A percentile compares a stretch with the other conserved stretches of the same genome.
phyloP scores from a whole-genome alignment of 148 eudicot genomes.

The Camellia sinensis region DNA sequence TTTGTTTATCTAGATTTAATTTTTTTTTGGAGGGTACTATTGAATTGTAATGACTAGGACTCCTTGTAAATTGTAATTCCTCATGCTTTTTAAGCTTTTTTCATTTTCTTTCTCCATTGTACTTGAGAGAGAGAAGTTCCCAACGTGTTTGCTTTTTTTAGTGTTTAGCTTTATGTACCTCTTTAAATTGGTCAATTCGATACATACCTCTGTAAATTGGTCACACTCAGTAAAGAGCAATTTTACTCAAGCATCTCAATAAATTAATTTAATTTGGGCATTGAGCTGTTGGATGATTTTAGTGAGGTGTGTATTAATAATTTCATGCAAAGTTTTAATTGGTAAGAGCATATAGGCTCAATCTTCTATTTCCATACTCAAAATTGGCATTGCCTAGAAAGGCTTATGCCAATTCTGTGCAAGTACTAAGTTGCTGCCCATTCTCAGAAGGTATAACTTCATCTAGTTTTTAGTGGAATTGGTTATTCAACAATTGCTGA shows the following conservation, averaged over 20 bases:
- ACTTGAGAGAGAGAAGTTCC: background rate
- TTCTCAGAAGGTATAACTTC: background rate
- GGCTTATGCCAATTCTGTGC: background rate
- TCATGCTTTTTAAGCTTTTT: background rate
- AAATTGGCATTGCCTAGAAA: background rate
- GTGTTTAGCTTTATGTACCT: background rate
- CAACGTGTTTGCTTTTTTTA: background rate
- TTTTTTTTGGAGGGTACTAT: background rate
- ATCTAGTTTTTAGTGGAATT: background rate
- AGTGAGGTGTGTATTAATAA: background rate
- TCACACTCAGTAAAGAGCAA: background rate
- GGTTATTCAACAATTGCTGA: background rate
- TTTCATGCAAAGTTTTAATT: background rate
- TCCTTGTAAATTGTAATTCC: background rate
- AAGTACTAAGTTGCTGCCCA: background rate
- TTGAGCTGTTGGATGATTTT: background rate
- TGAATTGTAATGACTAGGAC: background rate
- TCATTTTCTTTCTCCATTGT: background rate
- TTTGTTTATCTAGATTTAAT: background rate
- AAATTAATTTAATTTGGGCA: background rate
- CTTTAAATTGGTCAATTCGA: background rate
- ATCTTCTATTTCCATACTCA: background rate
- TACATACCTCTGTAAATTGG: background rate
- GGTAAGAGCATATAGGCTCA: background rate
- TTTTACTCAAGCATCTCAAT: background rate